Conservation (phyloP, 176 grass and related monocot genomes). For the Aegilops sharonensis region DNA sequence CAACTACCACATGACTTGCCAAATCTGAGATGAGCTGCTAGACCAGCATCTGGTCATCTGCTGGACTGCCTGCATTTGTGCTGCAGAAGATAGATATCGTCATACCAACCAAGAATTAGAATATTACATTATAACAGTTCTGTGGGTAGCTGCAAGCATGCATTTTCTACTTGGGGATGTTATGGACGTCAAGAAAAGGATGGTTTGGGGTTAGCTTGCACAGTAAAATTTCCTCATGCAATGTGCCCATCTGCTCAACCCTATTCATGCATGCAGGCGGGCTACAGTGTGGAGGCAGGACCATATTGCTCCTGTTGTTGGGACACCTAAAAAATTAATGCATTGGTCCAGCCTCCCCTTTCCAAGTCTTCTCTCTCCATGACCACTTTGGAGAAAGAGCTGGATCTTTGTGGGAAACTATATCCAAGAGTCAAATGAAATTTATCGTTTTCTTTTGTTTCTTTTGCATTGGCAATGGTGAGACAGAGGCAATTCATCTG, state of each 20-base stretch:
- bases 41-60: neutral
- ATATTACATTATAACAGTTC: constrained; percentile 5
- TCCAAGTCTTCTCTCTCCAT: constrained; percentile 12
- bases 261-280: constrained; percentile 5
- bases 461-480: constrained; percentile 21
- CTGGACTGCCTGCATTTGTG: neutral
- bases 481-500: constrained; percentile 20
- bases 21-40: constrained; percentile 5
- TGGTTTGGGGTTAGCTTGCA: neutral
- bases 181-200: neutral
- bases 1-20: constrained; percentile 7
- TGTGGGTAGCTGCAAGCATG: neutral
- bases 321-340: constrained; percentile 28
- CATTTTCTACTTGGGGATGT: constrained; percentile 22
- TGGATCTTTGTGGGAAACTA: constrained; percentile 31
- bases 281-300: constrained; percentile 28
- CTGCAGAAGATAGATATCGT: neutral
- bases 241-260: constrained; percentile 33
- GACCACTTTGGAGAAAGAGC: constrained; percentile 38
- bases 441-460: constrained; percentile 21
- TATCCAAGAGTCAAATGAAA: constrained; percentile 14
- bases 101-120: constrained; percentile 2
- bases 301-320: constrained; percentile 44
- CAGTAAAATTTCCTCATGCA: constrained; percentile 35
- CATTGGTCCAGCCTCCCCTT: constrained; percentile 20